Percentiles rank a stretch among this genome's conserved stretches.
phyloP scores from a whole-genome alignment of 768 basidiomycete genomes.

The Dacryopinax spathularia region DNA sequence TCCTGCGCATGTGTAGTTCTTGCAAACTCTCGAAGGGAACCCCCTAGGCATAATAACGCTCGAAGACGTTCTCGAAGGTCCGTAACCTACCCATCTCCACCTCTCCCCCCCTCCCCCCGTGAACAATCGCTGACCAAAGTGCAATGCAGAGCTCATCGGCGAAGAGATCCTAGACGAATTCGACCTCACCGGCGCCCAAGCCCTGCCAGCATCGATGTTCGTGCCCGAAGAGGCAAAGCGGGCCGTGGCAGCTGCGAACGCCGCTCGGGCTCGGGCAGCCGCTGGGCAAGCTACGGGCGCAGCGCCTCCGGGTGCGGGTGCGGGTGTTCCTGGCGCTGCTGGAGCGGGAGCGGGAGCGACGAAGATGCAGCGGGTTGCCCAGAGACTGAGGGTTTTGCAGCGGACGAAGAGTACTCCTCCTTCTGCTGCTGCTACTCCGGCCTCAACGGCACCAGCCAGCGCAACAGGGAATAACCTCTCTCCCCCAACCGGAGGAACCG shows the following conservation, averaged over 20 bases:
- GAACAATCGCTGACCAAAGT: neutral
- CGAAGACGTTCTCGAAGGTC: conserved; percentile 84
- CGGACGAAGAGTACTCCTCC: no score
- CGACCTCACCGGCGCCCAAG: conserved; percentile 47
- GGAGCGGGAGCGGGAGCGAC: no score
- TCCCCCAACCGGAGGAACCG: no score
- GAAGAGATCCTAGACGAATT: conserved; percentile 91
- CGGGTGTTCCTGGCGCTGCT: no score
- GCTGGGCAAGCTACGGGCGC: no score
- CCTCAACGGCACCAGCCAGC: no score
- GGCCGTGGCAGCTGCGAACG: conserved; percentile 6
- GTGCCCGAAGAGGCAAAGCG: conserved; percentile 22
- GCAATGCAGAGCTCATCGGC: conserved; percentile 59
- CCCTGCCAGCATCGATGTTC: conserved; percentile 30
- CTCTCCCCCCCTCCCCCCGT: neutral
- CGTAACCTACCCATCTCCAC: neutral
- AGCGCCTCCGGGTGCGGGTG: no score
- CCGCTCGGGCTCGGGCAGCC: no score
- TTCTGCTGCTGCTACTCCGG: no score
- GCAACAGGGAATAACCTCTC: no score
- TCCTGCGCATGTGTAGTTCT: conserved; percentile 37
- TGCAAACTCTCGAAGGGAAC: conserved; percentile 72
- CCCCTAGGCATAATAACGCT: conserved; percentile 86
- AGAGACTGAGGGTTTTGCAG: no score
- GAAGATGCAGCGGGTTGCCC: no score